Conservation (phyloP, 2,329 filamentous ascomycete species). For the Pseudopyrenochaeta lycopersici region DNA sequence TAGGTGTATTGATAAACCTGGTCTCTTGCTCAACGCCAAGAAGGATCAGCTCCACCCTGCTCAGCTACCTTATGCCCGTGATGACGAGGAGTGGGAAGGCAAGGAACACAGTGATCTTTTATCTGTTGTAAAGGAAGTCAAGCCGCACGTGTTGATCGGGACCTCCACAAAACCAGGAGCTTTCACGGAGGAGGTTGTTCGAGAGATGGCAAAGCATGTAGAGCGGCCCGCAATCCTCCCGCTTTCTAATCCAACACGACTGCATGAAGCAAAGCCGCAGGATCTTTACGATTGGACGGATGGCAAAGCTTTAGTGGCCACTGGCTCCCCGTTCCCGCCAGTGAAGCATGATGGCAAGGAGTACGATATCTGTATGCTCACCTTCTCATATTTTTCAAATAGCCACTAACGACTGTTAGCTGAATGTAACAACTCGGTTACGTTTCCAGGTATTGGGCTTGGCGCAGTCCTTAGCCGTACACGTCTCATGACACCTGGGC, state of each 20-base stretch:
- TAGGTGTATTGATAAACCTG: conserved; percentile 83
- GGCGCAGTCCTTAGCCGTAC: conserved; percentile 77
- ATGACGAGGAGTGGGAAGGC: conserved; percentile 69
- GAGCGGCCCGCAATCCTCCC: conserved; percentile 86
- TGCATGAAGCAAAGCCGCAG: conserved; percentile 82
- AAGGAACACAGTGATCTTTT: conserved; percentile 68
- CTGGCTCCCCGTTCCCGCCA: conserved; percentile 82
- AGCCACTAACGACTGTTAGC: conserved; percentile 56
- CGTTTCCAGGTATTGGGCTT: conserved; percentile 86
- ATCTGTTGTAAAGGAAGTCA: conserved; percentile 73
- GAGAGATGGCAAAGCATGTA: conserved; percentile 78
- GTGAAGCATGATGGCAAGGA: conserved; percentile 67
- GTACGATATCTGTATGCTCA: conserved; percentile 63
- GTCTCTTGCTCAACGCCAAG: conserved; percentile 73
- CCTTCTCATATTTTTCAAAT: background rate
- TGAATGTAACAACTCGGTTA: conserved; percentile 89
- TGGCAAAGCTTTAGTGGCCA: conserved; percentile 80
- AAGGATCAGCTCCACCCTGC: conserved; percentile 70
- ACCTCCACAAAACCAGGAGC: conserved; percentile 80
- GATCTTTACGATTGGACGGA: conserved; percentile 82
- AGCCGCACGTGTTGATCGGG: conserved; percentile 83
- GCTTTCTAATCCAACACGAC: conserved; percentile 82
- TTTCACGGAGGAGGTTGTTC: conserved; percentile 78
- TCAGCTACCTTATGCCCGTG: conserved; percentile 73
- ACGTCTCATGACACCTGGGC: conserved; percentile 73